phyloP scores from a whole-genome alignment of 1,139 yeast genomes.

The Yamadazyma pseudoaaseri region DNA sequence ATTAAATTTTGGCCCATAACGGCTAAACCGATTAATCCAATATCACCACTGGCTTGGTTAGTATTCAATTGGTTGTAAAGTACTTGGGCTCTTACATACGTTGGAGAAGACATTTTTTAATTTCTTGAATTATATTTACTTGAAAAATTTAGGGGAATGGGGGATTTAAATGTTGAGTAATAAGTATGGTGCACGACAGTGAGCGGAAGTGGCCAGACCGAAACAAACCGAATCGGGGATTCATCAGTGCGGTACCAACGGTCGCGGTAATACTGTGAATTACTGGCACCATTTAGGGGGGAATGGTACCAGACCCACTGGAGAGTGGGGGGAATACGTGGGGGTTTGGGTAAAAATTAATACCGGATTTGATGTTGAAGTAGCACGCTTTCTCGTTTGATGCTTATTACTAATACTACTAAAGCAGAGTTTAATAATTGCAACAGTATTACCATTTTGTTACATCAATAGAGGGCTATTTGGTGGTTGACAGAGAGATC shows the following conservation, averaged over 20 bases:
- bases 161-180: conserved; percentile 2
- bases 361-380: neutral
- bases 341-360: neutral
- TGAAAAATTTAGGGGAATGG: conserved; percentile 1
- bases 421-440: no score
- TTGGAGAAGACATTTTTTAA: conserved; percentile 6
- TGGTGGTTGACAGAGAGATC: no score
- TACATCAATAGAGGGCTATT: no score
- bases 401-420: no score
- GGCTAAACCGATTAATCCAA: conserved; percentile 99
- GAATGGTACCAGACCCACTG: neutral
- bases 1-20: conserved; percentile 99
- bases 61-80: conserved; percentile 12
- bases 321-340: neutral
- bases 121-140: neutral
- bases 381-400: no score
- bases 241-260: no score
- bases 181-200: neutral
- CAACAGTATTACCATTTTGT: no score
- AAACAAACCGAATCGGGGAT: conserved; percentile 2
- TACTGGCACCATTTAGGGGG: neutral
- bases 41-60: conserved; percentile 72
- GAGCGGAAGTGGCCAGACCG: conserved; percentile 1
- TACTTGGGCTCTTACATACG: conserved; percentile 6
- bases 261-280: neutral